phyloP scores from a whole-genome alignment of 176 grass and related monocot genomes.

The Elaeis guineensis region DNA sequence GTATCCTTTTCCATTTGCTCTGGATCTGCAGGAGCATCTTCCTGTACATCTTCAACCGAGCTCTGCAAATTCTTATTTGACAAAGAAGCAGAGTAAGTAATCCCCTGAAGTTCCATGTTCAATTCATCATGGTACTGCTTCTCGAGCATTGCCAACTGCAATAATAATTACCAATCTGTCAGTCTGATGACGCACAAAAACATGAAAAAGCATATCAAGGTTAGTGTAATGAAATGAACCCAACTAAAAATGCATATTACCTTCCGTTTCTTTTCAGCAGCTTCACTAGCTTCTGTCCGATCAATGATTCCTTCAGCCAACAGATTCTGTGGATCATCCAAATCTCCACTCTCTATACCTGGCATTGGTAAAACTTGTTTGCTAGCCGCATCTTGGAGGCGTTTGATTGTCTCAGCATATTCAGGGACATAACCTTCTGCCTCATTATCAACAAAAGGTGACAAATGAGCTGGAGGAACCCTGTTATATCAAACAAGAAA shows the following conservation, averaged over 20 bases:
- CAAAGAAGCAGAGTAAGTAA: conserved; percentile 44
- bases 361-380: conserved; percentile 85
- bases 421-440: conserved; percentile 94
- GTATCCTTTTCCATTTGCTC: conserved; percentile 37
- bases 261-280: conserved; percentile 60
- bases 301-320: conserved; percentile 57
- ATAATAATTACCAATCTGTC: background rate
- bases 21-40: conserved; percentile 17
- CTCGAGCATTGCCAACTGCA: conserved; percentile 62
- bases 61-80: conserved; percentile 45
- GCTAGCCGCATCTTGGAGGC: conserved; percentile 55
- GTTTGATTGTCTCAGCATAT: conserved; percentile 82
- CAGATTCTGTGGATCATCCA: conserved; percentile 35
- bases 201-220: background rate
- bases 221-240: background rate
- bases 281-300: conserved; percentile 50
- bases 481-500: conserved; percentile 31
- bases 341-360: conserved; percentile 65
- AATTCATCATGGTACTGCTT: conserved; percentile 91
- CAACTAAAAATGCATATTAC: conserved; percentile 18
- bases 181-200: background rate
- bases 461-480: conserved; percentile 89
- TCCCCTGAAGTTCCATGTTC: conserved; percentile 65
- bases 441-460: conserved; percentile 94
- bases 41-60: conserved; percentile 18